phyloP scores from a whole-genome alignment of 192 early-diverging fungal species.

The Backusella morwellensis region DNA sequence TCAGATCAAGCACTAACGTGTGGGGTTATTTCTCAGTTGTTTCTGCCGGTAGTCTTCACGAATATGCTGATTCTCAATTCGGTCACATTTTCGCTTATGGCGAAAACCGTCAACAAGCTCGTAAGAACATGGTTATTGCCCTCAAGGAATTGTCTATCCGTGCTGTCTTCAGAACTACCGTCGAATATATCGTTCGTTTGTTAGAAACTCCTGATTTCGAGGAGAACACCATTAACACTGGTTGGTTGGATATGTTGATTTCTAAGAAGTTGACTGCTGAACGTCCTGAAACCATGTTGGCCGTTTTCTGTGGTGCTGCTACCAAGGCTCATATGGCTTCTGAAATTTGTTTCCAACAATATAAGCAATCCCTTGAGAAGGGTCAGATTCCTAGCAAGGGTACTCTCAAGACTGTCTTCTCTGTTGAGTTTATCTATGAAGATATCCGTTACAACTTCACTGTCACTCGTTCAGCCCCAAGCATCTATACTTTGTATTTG shows the following conservation, averaged over 20 bases:
- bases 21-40: constrained; percentile 99
- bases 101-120: constrained; percentile 86
- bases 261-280: constrained; percentile 86
- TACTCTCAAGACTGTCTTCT: constrained; percentile 69
- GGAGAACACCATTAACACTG: constrained; percentile 89
- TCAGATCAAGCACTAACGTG: constrained; percentile 91
- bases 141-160: constrained; percentile 98
- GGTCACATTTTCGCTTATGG: constrained; percentile 99
- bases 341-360: constrained; percentile 65
- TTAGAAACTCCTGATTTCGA: constrained; percentile 88
- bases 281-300: constrained; percentile 85
- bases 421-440: constrained; percentile 91
- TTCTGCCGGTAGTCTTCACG: constrained; percentile 93
- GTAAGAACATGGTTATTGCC: constrained; percentile 97
- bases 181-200: constrained; percentile 94
- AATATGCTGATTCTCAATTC: constrained; percentile 99
- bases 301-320: constrained; percentile 91
- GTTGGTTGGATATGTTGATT: constrained; percentile 95
- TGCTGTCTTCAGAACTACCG: constrained; percentile 97
- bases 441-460: constrained; percentile 90
- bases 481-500: constrained; percentile 74
- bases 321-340: constrained; percentile 77
- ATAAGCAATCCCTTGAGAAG: constrained; percentile 82
- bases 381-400: constrained; percentile 86
- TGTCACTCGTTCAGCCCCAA: constrained; percentile 76